Evolutionary conservation across 306 rosid species (phyloP).

Genomic region (Lablab purpureus): DNA sequence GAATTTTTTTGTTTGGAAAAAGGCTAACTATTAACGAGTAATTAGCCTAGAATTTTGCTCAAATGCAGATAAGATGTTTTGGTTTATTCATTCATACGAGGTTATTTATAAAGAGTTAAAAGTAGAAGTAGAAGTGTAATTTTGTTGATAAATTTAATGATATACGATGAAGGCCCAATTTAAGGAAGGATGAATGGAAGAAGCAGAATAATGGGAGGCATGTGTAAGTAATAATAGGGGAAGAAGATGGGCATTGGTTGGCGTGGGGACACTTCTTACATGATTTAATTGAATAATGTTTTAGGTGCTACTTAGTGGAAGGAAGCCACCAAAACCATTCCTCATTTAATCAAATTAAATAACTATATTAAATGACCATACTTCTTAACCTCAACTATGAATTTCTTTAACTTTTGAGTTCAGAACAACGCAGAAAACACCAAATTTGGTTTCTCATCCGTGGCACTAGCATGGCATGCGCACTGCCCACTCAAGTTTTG

Average conservation of each 20-base stretch:
- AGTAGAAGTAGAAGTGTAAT: background rate
- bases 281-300: background rate
- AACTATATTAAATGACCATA: no score
- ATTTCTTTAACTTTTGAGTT: background rate
- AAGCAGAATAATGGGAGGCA: slow-evolving; percentile 41
- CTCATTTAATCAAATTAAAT: background rate
- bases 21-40: background rate
- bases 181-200: background rate
- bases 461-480: background rate
- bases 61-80: no score
- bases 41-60: no score
- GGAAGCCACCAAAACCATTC: background rate
- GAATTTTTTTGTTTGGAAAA: background rate
- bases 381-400: no score
- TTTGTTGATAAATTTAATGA: background rate
- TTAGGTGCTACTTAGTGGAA: slow-evolving; percentile 12
- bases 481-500: slow-evolving; percentile 48
- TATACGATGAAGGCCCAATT: background rate
- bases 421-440: no score
- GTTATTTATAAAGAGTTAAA: no score
- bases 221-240: slow-evolving; percentile 34
- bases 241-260: background rate
- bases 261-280: slow-evolving; percentile 38
- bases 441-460: background rate
- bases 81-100: no score